Percentiles rank a stretch among this genome's conserved stretches.
Conservation (phyloP, 2,329 filamentous ascomycete species). For the Cladosporium sp. region DNA sequence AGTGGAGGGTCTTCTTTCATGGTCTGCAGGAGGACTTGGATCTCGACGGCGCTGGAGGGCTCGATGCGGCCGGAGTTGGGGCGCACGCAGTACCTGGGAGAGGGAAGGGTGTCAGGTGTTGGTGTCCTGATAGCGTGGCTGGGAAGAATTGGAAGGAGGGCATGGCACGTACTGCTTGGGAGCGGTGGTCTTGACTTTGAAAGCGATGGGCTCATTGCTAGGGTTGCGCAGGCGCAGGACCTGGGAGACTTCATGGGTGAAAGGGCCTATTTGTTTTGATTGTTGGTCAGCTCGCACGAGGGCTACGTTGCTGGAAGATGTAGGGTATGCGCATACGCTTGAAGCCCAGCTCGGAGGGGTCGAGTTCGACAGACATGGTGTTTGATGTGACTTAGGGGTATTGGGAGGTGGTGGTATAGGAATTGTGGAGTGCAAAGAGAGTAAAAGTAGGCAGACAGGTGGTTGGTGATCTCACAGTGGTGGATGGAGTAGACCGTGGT, state of each 20-base stretch:
- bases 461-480: background rate
- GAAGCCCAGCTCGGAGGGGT: constrained; percentile 88
- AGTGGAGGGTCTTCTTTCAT: constrained; percentile 92
- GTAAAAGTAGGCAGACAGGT: background rate
- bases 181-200: constrained; percentile 95
- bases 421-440: constrained; percentile 1
- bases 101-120: background rate
- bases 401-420: constrained; percentile 9
- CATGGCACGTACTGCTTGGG: constrained; percentile 83
- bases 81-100: constrained; percentile 84
- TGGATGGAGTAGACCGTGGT: no score
- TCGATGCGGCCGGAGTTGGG: constrained; percentile 97
- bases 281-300: constrained; percentile 2
- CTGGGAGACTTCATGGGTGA: constrained; percentile 62
- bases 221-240: constrained; percentile 56
- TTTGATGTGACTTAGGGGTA: background rate
- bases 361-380: constrained; percentile 89
- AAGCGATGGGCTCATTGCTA: constrained; percentile 56
- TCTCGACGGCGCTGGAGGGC: constrained; percentile 82
- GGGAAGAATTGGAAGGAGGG: background rate
- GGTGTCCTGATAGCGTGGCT: no score
- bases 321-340: constrained; percentile 61
- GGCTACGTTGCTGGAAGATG: background rate
- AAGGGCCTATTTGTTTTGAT: constrained; percentile 49
- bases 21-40: constrained; percentile 94